phyloP scores from a whole-genome alignment of 2,329 filamentous ascomycete genomes.

The Pseudocercospora eumusae region DNA sequence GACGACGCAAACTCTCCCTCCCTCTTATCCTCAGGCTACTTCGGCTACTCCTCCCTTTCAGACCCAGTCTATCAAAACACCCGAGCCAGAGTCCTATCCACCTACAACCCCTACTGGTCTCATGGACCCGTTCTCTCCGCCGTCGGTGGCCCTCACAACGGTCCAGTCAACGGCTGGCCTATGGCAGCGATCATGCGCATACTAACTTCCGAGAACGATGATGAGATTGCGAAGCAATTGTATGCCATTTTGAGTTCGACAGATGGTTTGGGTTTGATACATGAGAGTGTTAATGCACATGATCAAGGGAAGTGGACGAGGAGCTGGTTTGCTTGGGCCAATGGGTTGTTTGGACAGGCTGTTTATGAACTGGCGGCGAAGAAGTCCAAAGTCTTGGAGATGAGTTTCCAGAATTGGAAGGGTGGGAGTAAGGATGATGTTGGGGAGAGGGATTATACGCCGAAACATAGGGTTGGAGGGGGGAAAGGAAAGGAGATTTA shows the following conservation, averaged over 20 bases:
- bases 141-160: conserved; percentile 50
- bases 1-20: conserved; percentile 70
- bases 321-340: conserved; percentile 65
- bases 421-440: conserved; percentile 15
- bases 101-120: conserved; percentile 51
- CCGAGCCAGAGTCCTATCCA: conserved; percentile 44
- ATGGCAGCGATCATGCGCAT: conserved; percentile 53
- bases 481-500: background rate
- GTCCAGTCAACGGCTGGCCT: conserved; percentile 41
- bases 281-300: conserved; percentile 51
- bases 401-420: conserved; percentile 12
- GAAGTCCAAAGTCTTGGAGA: conserved; percentile 6
- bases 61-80: conserved; percentile 48
- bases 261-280: conserved; percentile 49
- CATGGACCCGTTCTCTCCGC: conserved; percentile 49
- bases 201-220: conserved; percentile 48
- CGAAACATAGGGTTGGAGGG: background rate
- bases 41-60: conserved; percentile 20
- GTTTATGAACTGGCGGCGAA: conserved; percentile 6
- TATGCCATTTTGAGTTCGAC: conserved; percentile 48
- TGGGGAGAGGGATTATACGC: conserved; percentile 17
- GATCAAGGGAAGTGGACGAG: conserved; percentile 48
- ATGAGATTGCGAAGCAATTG: conserved; percentile 46
- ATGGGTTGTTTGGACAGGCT: conserved; percentile 15
- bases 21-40: conserved; percentile 47